These are phyloP conservation scores for Globisporangium takayamanum DNA, from an alignment of 352 stramenopile species.

Conservation along the genomic window DNA sequence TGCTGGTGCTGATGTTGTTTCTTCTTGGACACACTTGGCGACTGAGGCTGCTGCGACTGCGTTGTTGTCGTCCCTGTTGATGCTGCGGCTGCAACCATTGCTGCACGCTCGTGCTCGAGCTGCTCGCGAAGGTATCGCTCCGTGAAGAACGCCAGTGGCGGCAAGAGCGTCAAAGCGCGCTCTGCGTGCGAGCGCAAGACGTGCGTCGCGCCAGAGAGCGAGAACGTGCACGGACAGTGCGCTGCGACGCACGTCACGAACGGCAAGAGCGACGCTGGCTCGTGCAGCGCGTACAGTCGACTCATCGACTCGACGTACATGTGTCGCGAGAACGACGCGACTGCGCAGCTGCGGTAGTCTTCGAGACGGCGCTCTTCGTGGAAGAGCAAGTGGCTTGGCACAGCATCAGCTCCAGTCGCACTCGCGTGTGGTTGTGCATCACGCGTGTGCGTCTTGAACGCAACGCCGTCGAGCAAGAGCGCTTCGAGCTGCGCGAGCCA, in stretches of 20 bases:
- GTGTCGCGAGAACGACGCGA: conserved; percentile 79
- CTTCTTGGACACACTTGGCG: neutral
- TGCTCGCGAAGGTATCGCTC: conserved; percentile 48
- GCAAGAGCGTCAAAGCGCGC: no score
- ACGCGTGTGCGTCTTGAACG: conserved; percentile 42
- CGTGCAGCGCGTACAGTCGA: conserved; percentile 71
- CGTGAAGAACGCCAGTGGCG: no score
- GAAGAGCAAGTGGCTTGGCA: conserved; percentile 74
- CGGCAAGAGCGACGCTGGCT: conserved; percentile 38
- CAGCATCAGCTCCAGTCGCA: neutral
- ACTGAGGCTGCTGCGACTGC: neutral
- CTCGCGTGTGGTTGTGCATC: neutral
- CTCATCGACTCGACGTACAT: conserved; percentile 85
- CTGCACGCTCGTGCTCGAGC: conserved; percentile 13
- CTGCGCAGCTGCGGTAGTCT: conserved; percentile 58
- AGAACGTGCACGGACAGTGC: no score
- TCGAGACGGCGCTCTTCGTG: conserved; percentile 66
- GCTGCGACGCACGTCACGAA: conserved; percentile 64
- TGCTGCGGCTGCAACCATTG: no score
- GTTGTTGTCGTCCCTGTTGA: conserved; percentile 4
- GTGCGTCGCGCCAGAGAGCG: no score
- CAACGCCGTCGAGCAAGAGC: conserved; percentile 48
- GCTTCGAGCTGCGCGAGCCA: conserved; percentile 77
- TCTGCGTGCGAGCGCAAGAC: no score
- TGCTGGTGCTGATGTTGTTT: conserved; percentile 7